phyloP scores from a whole-genome alignment of 768 basidiomycete species.

The Suillus lakei region DNA sequence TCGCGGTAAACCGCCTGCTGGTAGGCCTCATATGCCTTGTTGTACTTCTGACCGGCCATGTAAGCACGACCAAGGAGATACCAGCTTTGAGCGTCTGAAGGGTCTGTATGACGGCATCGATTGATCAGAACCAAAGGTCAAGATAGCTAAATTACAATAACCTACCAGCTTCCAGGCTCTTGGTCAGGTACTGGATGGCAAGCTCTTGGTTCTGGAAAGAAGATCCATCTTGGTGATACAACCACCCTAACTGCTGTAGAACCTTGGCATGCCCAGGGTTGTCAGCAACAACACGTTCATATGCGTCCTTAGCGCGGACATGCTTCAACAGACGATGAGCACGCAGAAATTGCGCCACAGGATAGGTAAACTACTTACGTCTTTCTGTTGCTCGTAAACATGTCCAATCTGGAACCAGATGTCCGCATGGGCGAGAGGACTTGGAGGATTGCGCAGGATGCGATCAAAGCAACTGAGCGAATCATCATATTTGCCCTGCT shows the following conservation, averaged over 20 bases:
- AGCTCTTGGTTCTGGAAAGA: conserved; percentile 95
- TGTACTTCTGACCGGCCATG: conserved; percentile 98
- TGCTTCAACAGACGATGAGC: conserved; percentile 55
- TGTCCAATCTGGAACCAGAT: conserved; percentile 99
- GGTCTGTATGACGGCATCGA: conserved; percentile 56
- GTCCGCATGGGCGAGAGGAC: conserved; percentile 93
- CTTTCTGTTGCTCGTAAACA: conserved; percentile 96
- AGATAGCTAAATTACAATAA: conserved; percentile 5
- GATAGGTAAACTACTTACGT: conserved; percentile 56
- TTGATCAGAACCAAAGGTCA: conserved; percentile 2
- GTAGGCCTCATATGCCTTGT: conserved; percentile 99
- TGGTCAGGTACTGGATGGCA: conserved; percentile 92
- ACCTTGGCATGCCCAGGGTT: conserved; percentile 97
- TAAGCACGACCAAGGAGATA: conserved; percentile 98
- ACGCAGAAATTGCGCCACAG: conserved; percentile 4
- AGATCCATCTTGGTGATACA: conserved; percentile 95
- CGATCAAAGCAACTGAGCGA: conserved; percentile 93
- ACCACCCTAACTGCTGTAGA: conserved; percentile 96
- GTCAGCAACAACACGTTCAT: conserved; percentile 92
- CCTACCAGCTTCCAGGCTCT: conserved; percentile 93
- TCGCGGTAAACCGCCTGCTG: conserved; percentile 99
- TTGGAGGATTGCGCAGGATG: conserved; percentile 94
- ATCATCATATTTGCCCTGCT: conserved; percentile 92
- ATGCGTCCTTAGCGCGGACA: conserved; percentile 89
- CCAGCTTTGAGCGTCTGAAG: conserved; percentile 97